Evolutionary conservation across 2,329 filamentous ascomycete species (phyloP).

Genomic region (Corinectria fuckeliana): DNA sequence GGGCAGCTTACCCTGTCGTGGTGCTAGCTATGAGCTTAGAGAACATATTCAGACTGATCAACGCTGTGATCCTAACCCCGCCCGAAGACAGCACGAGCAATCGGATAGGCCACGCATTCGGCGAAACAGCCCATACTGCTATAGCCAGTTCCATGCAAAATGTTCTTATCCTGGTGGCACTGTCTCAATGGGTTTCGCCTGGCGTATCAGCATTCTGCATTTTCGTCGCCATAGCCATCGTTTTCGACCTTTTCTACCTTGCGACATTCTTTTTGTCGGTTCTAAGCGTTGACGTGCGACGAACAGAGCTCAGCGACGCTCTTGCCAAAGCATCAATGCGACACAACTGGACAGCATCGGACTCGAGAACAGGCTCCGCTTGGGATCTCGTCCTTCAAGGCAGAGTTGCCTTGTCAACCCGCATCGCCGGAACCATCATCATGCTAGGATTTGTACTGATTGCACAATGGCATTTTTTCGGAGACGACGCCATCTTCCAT

Average conservation of each 20-base stretch:
- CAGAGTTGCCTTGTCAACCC: slow-evolving; percentile 71
- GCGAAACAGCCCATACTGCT: slow-evolving; percentile 73
- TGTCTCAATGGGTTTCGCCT: slow-evolving; percentile 72
- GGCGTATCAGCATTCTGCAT: slow-evolving; percentile 78
- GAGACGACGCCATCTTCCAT: slow-evolving; percentile 56
- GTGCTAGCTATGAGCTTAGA: slow-evolving; percentile 78
- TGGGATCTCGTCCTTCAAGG: slow-evolving; percentile 72
- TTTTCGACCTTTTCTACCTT: slow-evolving; percentile 80
- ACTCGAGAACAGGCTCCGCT: slow-evolving; percentile 32
- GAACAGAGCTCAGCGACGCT: slow-evolving; percentile 77
- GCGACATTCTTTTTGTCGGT: slow-evolving; percentile 83
- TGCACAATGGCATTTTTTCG: slow-evolving; percentile 80
- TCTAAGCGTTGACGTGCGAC: slow-evolving; percentile 77
- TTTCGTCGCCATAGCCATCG: slow-evolving; percentile 75
- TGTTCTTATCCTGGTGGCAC: slow-evolving; percentile 66
- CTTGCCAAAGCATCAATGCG: slow-evolving; percentile 63
- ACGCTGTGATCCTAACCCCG: slow-evolving; percentile 75
- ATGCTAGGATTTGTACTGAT: slow-evolving; percentile 75
- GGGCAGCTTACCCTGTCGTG: slow-evolving; percentile 78
- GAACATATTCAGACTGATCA: slow-evolving; percentile 80
- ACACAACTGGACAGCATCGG: slow-evolving; percentile 39
- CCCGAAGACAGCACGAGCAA: slow-evolving; percentile 71
- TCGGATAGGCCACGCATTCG: slow-evolving; percentile 76
- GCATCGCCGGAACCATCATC: slow-evolving; percentile 76
- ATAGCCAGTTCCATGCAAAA: slow-evolving; percentile 74